Base-by-base conservation (phyloP, 1,139 yeast genomes). In the Hanseniaspora gamundiae region DNA sequence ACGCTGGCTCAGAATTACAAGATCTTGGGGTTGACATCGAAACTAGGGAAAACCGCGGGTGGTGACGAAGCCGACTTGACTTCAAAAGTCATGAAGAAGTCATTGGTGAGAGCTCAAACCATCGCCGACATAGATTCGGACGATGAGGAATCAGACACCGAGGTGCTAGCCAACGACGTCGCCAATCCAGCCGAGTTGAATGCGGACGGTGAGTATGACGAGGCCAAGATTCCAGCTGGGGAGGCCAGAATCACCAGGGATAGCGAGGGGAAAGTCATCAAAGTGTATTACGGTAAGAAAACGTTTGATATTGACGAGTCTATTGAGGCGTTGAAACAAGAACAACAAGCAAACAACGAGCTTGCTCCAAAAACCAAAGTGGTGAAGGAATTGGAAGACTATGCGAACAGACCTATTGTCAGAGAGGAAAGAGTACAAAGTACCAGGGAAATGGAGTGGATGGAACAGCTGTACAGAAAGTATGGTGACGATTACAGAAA, bases 401-500 rank as follows among this genome's bases (percentile, higher is more conserved):
- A 73, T 52, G 91, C 95, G 0, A 64, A 67, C 43, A 59, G 73
- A 46, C 76, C 74, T 11, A 62, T 65, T 38, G 64, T 68, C 13
- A 73, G 65, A 48, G 78, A 69, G 45, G 80, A 70, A 48, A 73
- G 86, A 56, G 67, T 62, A 39, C 82, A 76, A 53, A 76, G 87
- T 45, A 80, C 73, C 39, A 69, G 94, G 54, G 97, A 91, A 62
- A 65, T 62, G 41, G 82, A 73, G 35, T 86, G 95, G 94, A 64
- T 86, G 39, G 65, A 64, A 43, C 64, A 65, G 21, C 68, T 91
- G 42, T 72, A 79, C 48, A 76, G 74, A 27, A 86, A 85, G 62
- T 78, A 91, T 59, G 96, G 96, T 17, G 94, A 87, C 50, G 81
- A 91, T 60, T 87, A 78, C 59, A 80, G 75, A 43, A 83, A 78